Evolutionary conservation across 2,329 filamentous ascomycete genomes (phyloP).

Genomic region (Talaromyces pinophilus): DNA sequence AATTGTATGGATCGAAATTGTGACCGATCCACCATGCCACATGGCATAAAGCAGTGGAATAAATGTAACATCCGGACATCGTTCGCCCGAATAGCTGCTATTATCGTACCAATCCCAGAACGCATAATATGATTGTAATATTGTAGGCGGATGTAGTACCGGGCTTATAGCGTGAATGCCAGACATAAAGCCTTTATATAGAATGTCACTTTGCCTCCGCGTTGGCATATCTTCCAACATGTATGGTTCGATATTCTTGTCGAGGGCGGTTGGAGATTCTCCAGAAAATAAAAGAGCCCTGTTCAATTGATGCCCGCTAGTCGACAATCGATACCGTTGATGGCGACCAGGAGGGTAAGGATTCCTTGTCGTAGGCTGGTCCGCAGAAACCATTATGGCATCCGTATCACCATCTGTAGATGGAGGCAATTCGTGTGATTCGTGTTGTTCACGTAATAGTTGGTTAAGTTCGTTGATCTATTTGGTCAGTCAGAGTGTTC

Average conservation of each 20-base stretch:
- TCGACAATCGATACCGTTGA: constrained; percentile 24
- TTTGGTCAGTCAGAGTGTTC: constrained; percentile 21
- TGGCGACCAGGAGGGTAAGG: constrained; percentile 1
- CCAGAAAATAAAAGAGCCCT: constrained; percentile 42
- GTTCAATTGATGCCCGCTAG: constrained; percentile 35
- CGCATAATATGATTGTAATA: constrained; percentile 43
- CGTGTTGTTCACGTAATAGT: constrained; percentile 44
- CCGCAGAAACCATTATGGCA: constrained; percentile 25
- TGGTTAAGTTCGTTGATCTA: constrained; percentile 50
- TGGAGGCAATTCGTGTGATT: constrained; percentile 34
- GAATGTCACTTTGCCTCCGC: constrained; percentile 48
- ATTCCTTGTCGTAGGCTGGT: constrained; percentile 16
- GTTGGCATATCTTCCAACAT: constrained; percentile 47
- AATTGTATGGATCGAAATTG: constrained; percentile 45
- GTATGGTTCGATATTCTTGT: constrained; percentile 39
- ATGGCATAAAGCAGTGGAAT: constrained; percentile 50
- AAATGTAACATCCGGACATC: constrained; percentile 45
- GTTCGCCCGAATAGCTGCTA: constrained; percentile 37
- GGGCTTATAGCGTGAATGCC: constrained; percentile 50
- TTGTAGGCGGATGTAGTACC: constrained; percentile 46
- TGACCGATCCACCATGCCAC: constrained; percentile 52
- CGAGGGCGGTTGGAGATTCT: constrained; percentile 38
- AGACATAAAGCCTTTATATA: constrained; percentile 51
- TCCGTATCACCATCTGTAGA: constrained; percentile 28
- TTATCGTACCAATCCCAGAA: constrained; percentile 52